Evolutionary conservation across 2,329 filamentous ascomycete species (phyloP).

Genomic region (Aspergillus tamarii): DNA sequence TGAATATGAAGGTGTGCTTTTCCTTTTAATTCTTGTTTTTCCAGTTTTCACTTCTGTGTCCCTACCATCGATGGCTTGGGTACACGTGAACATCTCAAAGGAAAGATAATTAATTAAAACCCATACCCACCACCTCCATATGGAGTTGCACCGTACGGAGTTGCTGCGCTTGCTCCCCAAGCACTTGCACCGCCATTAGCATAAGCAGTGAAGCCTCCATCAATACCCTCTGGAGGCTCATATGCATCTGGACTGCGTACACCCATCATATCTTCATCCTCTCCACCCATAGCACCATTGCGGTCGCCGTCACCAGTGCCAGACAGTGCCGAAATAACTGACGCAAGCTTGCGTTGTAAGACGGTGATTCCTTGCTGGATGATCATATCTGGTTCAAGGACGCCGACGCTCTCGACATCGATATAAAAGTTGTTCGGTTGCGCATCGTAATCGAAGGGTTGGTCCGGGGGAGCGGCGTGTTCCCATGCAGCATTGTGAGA

Average conservation of each 20-base stretch:
- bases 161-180: constrained; percentile 67
- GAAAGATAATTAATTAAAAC: constrained; percentile 21
- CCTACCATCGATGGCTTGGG: neutral
- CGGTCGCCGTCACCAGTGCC: constrained; percentile 57
- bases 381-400: constrained; percentile 85
- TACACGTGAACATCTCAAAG: neutral
- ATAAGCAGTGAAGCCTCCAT: constrained; percentile 46
- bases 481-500: constrained; percentile 65
- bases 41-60: neutral
- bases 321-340: constrained; percentile 69
- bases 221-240: constrained; percentile 49
- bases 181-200: constrained; percentile 59
- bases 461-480: constrained; percentile 76
- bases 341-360: constrained; percentile 86
- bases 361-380: constrained; percentile 86
- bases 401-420: constrained; percentile 87
- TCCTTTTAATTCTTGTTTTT: neutral
- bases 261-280: constrained; percentile 54
- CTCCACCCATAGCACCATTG: constrained; percentile 50
- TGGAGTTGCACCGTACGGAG: constrained; percentile 57
- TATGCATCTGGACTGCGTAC: constrained; percentile 53
- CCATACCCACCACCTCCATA: constrained; percentile 32
- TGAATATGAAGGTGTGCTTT: neutral
- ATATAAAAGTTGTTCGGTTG: constrained; percentile 86
- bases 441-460: constrained; percentile 89